Evolutionary conservation across 2,329 filamentous ascomycete species (phyloP).

Genomic region (Periconia macrospinosa): DNA sequence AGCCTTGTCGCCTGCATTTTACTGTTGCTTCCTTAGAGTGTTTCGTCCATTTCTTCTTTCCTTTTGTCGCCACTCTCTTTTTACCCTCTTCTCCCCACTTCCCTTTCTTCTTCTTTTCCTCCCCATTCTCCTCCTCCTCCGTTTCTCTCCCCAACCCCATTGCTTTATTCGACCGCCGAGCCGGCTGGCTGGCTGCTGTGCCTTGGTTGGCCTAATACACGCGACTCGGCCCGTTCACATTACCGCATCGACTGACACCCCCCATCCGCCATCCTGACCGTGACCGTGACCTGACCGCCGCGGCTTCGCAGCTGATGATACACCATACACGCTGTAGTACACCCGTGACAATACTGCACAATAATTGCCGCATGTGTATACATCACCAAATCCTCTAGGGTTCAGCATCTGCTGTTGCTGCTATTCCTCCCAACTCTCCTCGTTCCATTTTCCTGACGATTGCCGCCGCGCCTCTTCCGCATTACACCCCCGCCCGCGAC

Average conservation of each 20-base stretch:
- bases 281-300: conserved; percentile 7
- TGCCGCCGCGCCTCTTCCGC: not conserved
- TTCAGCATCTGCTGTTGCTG: conserved; percentile 29
- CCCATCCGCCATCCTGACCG: conserved; percentile 9
- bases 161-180: not conserved
- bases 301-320: conserved; percentile 8
- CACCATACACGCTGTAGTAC: not conserved
- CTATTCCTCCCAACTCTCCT: not conserved
- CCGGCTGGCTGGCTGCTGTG: not conserved
- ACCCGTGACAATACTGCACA: not conserved
- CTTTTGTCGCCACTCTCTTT: not conserved
- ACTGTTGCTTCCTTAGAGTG: not conserved
- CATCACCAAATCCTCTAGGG: conserved; percentile 7
- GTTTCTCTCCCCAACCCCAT: not conserved
- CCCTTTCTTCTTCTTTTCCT: not conserved
- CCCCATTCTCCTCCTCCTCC: not conserved
- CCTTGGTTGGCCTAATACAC: not conserved
- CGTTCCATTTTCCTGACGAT: not conserved
- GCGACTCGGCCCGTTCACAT: conserved; percentile 9
- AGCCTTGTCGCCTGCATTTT: not conserved
- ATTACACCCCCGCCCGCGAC: conserved; percentile 6
- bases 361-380: conserved; percentile 24
- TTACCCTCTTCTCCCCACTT: not conserved
- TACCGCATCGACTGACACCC: conserved; percentile 19
- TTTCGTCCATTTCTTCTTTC: not conserved